Conservation (phyloP, 192 early-diverging fungal species). For the Podila clonocystis region DNA sequence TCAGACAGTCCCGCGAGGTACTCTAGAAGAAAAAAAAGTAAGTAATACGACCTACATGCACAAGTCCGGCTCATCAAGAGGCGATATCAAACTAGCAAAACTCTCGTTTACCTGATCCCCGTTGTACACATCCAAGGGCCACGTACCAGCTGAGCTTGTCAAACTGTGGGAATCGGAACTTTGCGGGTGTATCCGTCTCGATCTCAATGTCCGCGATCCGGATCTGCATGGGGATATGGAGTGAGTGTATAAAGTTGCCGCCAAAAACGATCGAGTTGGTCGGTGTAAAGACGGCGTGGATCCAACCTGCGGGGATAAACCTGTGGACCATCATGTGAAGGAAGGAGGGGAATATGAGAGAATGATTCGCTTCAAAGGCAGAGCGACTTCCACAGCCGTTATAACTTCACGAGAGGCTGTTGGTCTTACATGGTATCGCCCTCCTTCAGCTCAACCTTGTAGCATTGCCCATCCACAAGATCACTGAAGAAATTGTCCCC, state of each 20-base stretch:
- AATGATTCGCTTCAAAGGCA: too few species aligned
- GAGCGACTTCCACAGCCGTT: not conserved
- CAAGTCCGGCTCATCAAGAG: not conserved
- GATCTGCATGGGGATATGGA: constrained; percentile 79
- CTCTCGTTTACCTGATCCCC: constrained; percentile 55
- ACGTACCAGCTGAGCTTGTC: constrained; percentile 87
- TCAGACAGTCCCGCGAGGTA: not conserved
- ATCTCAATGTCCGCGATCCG: constrained; percentile 80
- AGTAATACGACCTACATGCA: not conserved
- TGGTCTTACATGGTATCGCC: constrained; percentile 85
- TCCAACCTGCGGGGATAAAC: constrained; percentile 96
- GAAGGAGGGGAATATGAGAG: too few species aligned
- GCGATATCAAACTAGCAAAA: not conserved
- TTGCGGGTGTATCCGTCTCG: constrained; percentile 77
- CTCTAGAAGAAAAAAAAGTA: not conserved
- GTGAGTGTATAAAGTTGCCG: constrained; percentile 91
- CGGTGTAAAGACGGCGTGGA: constrained; percentile 94
- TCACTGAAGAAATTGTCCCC: constrained; percentile 83
- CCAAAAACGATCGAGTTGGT: constrained; percentile 91
- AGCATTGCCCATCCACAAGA: constrained; percentile 77
- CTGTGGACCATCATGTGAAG: constrained; percentile 41
- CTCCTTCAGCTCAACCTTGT: constrained; percentile 75
- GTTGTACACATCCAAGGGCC: constrained; percentile 64
- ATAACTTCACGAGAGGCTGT: not conserved
- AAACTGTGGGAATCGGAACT: constrained; percentile 90